Base-by-base conservation (phyloP, 179 eudicot species). In the Pouteria campechiana region DNA sequence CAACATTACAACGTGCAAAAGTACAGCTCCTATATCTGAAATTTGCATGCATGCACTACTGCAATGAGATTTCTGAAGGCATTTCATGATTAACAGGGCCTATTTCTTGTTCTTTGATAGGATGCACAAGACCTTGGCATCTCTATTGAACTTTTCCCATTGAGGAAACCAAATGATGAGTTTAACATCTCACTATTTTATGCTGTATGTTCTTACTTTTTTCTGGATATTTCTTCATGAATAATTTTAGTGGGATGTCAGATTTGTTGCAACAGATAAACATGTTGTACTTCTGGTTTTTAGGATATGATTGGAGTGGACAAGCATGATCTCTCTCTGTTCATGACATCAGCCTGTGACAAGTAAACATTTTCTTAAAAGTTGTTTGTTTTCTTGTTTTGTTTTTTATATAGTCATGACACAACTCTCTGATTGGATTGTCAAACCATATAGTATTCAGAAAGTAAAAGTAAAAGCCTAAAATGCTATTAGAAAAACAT, bases 71-170 rank as follows among this genome's bases (percentile, higher is more conserved):
- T 35, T 24, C 54, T 34, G 7, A 28, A 46, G 22, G 28, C 10
- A 32, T 40, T 46, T 25, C 2, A 25, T 31, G 17, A 32, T 21
- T 60, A 2, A 37, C 19, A 19, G 44, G 36, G 21, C 10, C 33
- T 27, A 24, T 5, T 56, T 23, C 25, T 52, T 40, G 45, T 29
- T 20, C 25, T 44, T 52, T 58, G 54, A 23, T 74, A 90, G 98
- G 98, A 90, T 73, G 98, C 96, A 28, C 94, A 82, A 73, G 98
- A 90, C 69, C 96, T 90, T 49, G 96, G 96, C 55, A 87, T 90
- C 58, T 70, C 78, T 17, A 82, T 90, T 28, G 92, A 86, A 65
- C 83, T 90, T 54, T 85, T 86, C 20, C 98, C 98, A 27, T 64
- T 90, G 46, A 76, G 75, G 45, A 67, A 56, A 45, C 66, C 72